Evolutionary conservation across 106 monocot species (phyloP), one percentile per base, ranked within the genome.

Genomic region (Amphibolis antarctica): DNA sequence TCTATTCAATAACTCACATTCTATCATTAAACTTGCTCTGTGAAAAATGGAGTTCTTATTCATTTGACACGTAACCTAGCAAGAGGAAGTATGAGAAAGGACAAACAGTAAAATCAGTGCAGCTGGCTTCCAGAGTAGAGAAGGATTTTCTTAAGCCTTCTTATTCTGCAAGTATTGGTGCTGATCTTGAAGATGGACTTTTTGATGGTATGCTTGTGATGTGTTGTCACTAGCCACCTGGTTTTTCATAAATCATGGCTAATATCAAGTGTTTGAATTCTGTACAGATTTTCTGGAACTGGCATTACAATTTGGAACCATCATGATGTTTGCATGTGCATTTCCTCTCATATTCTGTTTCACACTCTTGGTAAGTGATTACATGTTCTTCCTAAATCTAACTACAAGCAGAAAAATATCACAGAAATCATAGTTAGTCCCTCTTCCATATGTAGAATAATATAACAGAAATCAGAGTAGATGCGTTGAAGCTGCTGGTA

Each of bases 261-360:
- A 36, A 36, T 69, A 57, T 42, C 23, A 53, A 43, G 10, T 60
- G 31, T 53, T 53, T 54, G 55, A 14, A 36, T 42, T 28, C 0
- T 19, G 5, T 74, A 62, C 75, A 92, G 92, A 92, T 80, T 88
- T 80, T 63, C 72, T 92, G 53, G 92, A 92, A 70, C 67, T 92
- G 71, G 88, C 92, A 46, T 64, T 92, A 63, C 92, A 92, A 70
- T 92, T 92, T 80, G 92, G 92, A 28, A 92, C 88, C 88, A 85
- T 82, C 17, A 88, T 88, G 84, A 88, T 92, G 92, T 92, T 92
- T 49, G 92, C 92, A 24, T 92, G 92, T 61, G 87, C 92, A 71
- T 92, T 92, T 47, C 92, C 92, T 66, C 82, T 82, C 14, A 67
- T 88, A 13, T 92, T 92, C 75, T 92, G 88, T 76, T 92, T 92